Evolutionary conservation across 192 early-diverging fungal species (phyloP), one percentile per base, ranked within the genome.

Genomic region (Chytriomyces confervae): DNA sequence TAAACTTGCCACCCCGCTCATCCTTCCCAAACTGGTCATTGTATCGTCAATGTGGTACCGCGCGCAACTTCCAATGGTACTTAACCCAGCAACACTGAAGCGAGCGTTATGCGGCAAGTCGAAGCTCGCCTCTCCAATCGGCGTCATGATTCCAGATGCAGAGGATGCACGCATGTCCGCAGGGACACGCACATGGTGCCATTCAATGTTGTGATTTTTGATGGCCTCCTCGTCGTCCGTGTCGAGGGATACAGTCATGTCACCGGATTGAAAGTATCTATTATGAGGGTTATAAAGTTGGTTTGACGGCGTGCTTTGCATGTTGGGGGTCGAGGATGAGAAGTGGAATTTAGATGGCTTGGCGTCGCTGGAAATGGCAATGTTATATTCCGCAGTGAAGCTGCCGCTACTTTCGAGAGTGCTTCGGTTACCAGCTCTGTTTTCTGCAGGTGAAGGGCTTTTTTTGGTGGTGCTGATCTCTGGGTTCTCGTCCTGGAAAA

Each of bases 111-210:
- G 36, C 65, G 46, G 13, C 36, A 44, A 70, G 51, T 81, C 79
- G 61, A 77, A 76, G 13, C 48, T 62, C 8, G 57, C 66, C 69
- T 86, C 84, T 24, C 80, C 77, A 73, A 86, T 85, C 43, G 85
- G 85, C 7, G 85, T 86, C 85, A 86, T 86, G 61, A 70, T 18
- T 18, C 36, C 80, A 7, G 23, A 47, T n/a, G 50, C 43, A 27
- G 13, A 36, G 11, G 20, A 43, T 10, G 23, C 11, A 29, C 11
- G 8, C 8, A 46, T 29, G 36, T 67, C 43, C 13, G 66, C 10
- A 5, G 20, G 20, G 66, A 62, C 10, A 18, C 47, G n/a, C 51
- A 43, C 70, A 45, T 62, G 51, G 51, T 63, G 70, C 16, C 20
- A 57, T n/a, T 57, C 16, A 13, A 57, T 20, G 13, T 57, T 20